These are phyloP conservation scores for Populus hybrid DNA, from an alignment of 441 rosid genomes.

Conservation along the genomic window DNA sequence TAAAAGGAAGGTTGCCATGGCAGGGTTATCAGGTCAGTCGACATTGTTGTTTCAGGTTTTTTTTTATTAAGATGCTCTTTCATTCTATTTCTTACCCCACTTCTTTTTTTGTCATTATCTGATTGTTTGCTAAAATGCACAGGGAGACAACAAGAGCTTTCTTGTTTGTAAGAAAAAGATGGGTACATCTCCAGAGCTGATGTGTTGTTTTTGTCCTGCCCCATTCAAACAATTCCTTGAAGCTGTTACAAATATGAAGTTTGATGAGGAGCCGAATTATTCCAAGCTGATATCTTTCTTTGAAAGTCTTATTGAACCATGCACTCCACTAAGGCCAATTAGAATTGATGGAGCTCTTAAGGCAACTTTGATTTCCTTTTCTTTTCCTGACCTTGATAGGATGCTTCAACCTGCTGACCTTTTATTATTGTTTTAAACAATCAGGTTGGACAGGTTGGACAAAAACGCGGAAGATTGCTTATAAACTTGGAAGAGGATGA, in stretches of 20 bases:
- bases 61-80: background rate
- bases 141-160: conserved; percentile 93
- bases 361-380: conserved; percentile 29
- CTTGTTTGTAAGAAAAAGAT: conserved; percentile 89
- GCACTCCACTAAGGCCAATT: conserved; percentile 59
- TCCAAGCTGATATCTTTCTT: conserved; percentile 63
- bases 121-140: conserved; percentile 23
- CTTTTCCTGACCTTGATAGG: conserved; percentile 2
- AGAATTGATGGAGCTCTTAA: conserved; percentile 82
- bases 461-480: conserved; percentile 74
- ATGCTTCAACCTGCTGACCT: conserved; percentile 11
- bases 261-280: conserved; percentile 81
- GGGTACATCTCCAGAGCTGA: conserved; percentile 79
- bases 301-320: conserved; percentile 63
- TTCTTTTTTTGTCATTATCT: background rate
- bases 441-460: conserved; percentile 57
- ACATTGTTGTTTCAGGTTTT: background rate
- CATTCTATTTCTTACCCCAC: conserved; percentile 8
- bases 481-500: conserved; percentile 90
- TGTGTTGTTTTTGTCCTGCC: conserved; percentile 78
- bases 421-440: conserved; percentile 10
- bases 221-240: conserved; percentile 75
- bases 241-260: conserved; percentile 78
- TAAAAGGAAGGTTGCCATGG: conserved; percentile 87
- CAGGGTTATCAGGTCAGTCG: conserved; percentile 77